These are phyloP conservation scores for Phellopilus nigrolimitatus DNA, from an alignment of 1,284 basidiomycete genomes.

Conservation along the genomic window DNA sequence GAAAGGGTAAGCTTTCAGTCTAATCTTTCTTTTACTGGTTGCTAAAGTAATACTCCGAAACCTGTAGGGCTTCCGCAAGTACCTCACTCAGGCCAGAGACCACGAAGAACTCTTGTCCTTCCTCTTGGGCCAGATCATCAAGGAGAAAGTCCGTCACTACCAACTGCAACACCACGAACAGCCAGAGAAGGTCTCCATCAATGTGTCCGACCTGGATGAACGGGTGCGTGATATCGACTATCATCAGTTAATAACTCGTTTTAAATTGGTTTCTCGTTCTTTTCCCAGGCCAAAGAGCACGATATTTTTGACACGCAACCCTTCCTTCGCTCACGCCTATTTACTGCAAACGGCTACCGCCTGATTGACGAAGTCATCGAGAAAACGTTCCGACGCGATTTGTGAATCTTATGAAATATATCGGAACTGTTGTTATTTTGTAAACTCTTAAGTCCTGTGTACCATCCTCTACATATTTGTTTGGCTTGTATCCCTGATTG, in stretches of 20 bases:
- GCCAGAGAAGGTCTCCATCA: constrained; percentile 71
- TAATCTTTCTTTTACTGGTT: neutral
- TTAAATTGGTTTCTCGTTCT: constrained; percentile 17
- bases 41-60: constrained; percentile 4
- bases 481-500: too few species aligned
- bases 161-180: constrained; percentile 74
- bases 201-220: constrained; percentile 76
- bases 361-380: constrained; percentile 60
- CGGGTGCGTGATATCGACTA: constrained; percentile 46
- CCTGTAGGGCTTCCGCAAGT: constrained; percentile 88
- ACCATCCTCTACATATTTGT: too few species aligned
- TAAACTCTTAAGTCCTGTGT: too few species aligned
- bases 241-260: neutral
- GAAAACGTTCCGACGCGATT: constrained; percentile 48
- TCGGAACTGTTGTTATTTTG: too few species aligned
- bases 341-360: constrained; percentile 88
- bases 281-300: constrained; percentile 81
- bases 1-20: constrained; percentile 78
- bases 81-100: constrained; percentile 90
- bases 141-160: constrained; percentile 87
- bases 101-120: constrained; percentile 95
- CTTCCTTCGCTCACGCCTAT: constrained; percentile 84
- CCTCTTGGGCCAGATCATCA: constrained; percentile 90
- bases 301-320: constrained; percentile 89
- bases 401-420: constrained; percentile 6